Base-by-base conservation (phyloP, 192 early-diverging fungal genomes). In the Jimgerdemannia lactiflua region DNA sequence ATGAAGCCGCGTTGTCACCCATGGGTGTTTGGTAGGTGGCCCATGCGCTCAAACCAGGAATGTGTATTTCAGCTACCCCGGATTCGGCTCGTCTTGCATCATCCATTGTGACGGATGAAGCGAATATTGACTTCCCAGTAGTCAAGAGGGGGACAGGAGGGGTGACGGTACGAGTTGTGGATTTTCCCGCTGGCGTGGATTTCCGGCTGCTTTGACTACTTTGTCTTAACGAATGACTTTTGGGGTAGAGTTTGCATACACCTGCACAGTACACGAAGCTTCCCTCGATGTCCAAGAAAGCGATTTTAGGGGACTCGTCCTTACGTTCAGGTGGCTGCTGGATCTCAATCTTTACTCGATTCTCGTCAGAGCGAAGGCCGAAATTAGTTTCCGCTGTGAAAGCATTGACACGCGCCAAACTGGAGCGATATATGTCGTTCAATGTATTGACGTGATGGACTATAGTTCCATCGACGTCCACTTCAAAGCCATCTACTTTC, bases 391-490 rank as follows among this genome's bases (percentile, higher is more conserved):
- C 80, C 0, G 77, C 73, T 14, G 83, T 79, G 70, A 92, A 79
- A 2, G 81, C 77, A 44, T 82, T 86, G 20, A 92, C 89, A 41
- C 85, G 79, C 65, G 80, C 85, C 81, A 84, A 86, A 65, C 90
- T 90, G 43, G 77, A 82, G 42, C 85, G 83, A 74, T 92, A 93
- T 19, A 95, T 89, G 17, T 83, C 86, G 14, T 77, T 82, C 7
- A 95, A 82, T 11, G 79, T 83, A 76, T 90, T 91, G 69, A 92
- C 79, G 79, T 92, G 87, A 17, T 88, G 86, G 0, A 91, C 84
- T 71, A 95, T 86, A 11, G 79, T 81, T 10, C 90, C 86, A 70
- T 92, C 91, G 43, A 95, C 76, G 49, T 94, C 90, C 8, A 95
- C 72, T 66, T 92, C 88, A 75, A 95, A 95, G 4, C 94, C 94